These are phyloP conservation scores for Gracilariopsis chorda DNA, from an alignment of 23 red algal genomes.

Conservation along the genomic window DNA sequence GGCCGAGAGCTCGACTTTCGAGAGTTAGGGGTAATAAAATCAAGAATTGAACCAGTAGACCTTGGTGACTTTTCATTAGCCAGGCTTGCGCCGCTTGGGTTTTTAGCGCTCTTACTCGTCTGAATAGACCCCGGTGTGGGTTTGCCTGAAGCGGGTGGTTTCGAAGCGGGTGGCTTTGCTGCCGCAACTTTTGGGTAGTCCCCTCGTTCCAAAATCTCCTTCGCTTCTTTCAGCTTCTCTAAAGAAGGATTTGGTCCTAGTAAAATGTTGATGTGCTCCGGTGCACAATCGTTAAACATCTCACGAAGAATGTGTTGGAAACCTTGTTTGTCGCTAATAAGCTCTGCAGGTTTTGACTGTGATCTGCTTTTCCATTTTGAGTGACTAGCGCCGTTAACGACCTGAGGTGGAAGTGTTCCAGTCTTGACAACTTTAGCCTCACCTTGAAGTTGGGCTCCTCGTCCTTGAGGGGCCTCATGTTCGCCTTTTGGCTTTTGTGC, in stretches of 20 bases:
- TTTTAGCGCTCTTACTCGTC: neutral
- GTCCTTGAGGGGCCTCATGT: neutral
- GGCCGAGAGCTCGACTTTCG: neutral
- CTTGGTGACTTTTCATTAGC: neutral
- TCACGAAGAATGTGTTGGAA: constrained; percentile 3
- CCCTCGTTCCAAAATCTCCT: neutral
- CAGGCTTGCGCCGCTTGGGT: too few relatives aligned
- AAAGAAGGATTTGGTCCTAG: constrained; percentile 23
- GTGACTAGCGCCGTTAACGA: neutral
- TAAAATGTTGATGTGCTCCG: neutral
- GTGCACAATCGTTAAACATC: constrained; percentile 20
- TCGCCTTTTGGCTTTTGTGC: neutral
- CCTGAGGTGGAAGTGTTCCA: neutral
- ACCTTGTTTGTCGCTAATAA: constrained; percentile 11
- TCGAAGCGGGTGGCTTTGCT: neutral
- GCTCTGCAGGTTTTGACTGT: neutral
- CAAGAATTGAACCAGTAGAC: neutral
- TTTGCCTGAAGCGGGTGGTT: too few relatives aligned
- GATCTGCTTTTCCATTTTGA: neutral
- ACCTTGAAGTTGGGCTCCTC: too few relatives aligned
- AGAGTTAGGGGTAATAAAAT: neutral
- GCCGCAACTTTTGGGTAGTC: neutral
- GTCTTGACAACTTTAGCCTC: neutral
- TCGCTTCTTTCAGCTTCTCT: constrained; percentile 9
- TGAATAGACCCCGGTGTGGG: too few relatives aligned